Conservation (phyloP, 768 basidiomycete genomes). For the Sarcodon aspratus region DNA sequence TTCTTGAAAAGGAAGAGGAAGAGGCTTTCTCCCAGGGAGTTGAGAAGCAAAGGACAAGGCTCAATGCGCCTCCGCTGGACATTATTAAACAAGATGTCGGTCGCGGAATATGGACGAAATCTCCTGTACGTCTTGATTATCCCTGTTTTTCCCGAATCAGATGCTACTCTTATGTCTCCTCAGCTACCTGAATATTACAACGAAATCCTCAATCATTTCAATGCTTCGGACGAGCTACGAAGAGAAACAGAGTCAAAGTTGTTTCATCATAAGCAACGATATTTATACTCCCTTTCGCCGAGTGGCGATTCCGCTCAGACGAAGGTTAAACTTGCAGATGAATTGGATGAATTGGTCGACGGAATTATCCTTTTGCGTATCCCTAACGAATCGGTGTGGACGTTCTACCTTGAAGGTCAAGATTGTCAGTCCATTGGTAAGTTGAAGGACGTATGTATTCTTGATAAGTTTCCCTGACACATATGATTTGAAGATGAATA, state of each 20-base stretch:
- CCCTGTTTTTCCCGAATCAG: not conserved
- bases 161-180: not conserved
- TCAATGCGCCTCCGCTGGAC: conserved; percentile 55
- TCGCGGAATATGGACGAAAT: conserved; percentile 48
- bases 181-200: conserved; percentile 66
- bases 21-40: conserved; percentile 52
- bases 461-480: conserved; percentile 1
- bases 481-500: conserved; percentile 40
- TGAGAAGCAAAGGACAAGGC: conserved; percentile 63
- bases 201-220: conserved; percentile 73
- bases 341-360: conserved; percentile 61
- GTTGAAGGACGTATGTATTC: conserved; percentile 12
- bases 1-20: conserved; percentile 57
- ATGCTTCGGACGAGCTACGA: conserved; percentile 72
- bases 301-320: conserved; percentile 16
- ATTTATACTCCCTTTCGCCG: conserved; percentile 49
- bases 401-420: conserved; percentile 57
- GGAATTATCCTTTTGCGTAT: conserved; percentile 70
- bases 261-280: conserved; percentile 47
- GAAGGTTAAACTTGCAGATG: conserved; percentile 39
- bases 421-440: conserved; percentile 60
- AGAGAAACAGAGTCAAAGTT: conserved; percentile 67
- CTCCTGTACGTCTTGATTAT: conserved; percentile 32
- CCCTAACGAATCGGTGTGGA: conserved; percentile 79
- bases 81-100: conserved; percentile 52